phyloP scores from a whole-genome alignment of 2,329 filamentous ascomycete species.

The Alternaria atra region DNA sequence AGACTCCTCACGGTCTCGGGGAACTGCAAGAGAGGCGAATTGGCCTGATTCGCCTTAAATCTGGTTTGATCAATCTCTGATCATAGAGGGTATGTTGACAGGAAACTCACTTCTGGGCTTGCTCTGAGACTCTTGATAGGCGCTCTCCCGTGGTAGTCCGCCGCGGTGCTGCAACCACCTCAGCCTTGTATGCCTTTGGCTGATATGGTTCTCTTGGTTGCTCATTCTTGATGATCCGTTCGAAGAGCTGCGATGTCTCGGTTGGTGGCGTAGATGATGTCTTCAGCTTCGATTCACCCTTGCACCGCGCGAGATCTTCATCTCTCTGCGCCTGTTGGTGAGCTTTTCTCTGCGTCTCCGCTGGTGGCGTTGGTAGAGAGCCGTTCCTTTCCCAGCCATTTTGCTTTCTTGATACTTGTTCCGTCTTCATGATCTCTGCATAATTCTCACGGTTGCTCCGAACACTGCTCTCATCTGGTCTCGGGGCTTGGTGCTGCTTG shows the following conservation, averaged over 20 bases:
- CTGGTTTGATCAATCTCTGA: constrained; percentile 14
- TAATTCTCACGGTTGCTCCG: constrained; percentile 25
- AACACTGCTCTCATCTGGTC: constrained; percentile 15
- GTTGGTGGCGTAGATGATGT: constrained; percentile 9
- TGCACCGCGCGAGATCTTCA: neutral
- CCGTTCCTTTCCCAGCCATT: constrained; percentile 14
- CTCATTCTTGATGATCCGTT: constrained; percentile 18
- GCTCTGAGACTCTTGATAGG: constrained; percentile 20
- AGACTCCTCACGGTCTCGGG: constrained; percentile 30
- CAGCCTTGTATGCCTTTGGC: constrained; percentile 22
- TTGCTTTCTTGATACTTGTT: constrained; percentile 7
- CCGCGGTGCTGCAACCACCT: constrained; percentile 14
- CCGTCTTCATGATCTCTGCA: constrained; percentile 20
- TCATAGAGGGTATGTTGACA: neutral
- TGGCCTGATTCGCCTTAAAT: constrained; percentile 35
- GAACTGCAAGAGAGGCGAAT: constrained; percentile 36
- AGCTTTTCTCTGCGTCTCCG: constrained; percentile 23
- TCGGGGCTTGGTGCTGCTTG: constrained; percentile 12
- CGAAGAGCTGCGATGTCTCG: constrained; percentile 15
- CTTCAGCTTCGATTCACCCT: neutral
- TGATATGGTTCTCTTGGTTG: constrained; percentile 19
- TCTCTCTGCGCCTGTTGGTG: constrained; percentile 12
- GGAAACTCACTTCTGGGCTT: constrained; percentile 26
- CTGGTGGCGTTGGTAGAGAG: constrained; percentile 34
- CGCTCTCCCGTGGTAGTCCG: constrained; percentile 17